These are phyloP conservation scores for Paecilomyces formosus DNA, from an alignment of 2,329 filamentous ascomycete species.

Conservation along the genomic window DNA sequence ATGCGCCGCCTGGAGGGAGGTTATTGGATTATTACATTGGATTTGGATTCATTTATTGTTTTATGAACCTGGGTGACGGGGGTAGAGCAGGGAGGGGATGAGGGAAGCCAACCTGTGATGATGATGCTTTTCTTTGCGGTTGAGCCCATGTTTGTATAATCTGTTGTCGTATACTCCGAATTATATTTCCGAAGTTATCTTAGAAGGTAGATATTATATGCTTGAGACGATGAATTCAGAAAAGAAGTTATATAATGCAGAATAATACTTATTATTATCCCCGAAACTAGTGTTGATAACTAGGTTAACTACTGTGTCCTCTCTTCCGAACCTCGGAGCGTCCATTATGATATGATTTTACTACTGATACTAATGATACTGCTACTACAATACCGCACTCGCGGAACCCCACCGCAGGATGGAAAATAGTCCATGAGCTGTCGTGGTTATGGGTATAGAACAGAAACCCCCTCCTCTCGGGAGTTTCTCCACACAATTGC, in stretches of 20 bases:
- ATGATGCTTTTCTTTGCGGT: slow-evolving; percentile 17
- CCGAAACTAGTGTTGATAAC: too few relatives aligned
- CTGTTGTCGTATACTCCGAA: background rate
- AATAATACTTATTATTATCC: too few relatives aligned
- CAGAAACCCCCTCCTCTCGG: background rate
- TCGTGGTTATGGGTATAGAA: background rate
- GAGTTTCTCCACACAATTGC: background rate
- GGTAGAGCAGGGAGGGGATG: background rate
- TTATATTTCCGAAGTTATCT: background rate
- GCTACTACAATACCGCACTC: background rate
- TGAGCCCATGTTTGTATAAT: background rate
- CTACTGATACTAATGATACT: background rate
- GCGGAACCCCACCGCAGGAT: background rate
- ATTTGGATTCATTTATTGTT: background rate
- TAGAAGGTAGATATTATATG: background rate
- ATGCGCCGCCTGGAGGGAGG: slow-evolving; percentile 24
- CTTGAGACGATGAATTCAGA: too few relatives aligned
- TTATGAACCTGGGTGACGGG: background rate
- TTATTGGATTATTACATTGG: background rate
- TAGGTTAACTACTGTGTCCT: background rate
- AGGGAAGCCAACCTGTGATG: slow-evolving; percentile 17
- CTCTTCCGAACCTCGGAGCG: background rate
- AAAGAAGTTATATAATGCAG: too few relatives aligned
- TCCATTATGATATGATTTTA: background rate
- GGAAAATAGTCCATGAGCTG: background rate